Percentiles rank a stretch among this genome's conserved stretches.
These are phyloP conservation scores for Plasmodium inui DNA, from an alignment of 169 alveolate genomes.

Conservation along the genomic window DNA sequence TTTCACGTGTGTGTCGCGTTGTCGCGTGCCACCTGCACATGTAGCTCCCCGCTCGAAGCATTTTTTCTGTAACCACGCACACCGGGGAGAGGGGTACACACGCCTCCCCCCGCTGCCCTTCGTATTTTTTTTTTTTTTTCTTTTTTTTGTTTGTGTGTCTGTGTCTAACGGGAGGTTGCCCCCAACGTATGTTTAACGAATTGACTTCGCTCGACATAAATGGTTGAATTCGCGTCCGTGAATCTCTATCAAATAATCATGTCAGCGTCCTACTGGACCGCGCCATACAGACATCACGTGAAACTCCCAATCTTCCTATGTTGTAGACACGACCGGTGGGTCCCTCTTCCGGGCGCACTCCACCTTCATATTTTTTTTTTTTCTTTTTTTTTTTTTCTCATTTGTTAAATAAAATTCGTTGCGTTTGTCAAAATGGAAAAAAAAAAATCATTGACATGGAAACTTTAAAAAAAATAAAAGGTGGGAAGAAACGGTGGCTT, in stretches of 20 bases:
- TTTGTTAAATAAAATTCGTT: constrained; percentile 3
- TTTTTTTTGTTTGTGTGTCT: background rate
- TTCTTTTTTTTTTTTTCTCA: background rate
- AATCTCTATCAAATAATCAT: background rate
- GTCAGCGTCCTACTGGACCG: background rate
- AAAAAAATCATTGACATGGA: constrained; percentile 11
- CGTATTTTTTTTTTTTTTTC: no score
- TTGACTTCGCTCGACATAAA: background rate
- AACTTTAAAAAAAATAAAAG: constrained; percentile 18
- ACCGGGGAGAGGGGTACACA: background rate
- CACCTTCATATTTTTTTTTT: background rate
- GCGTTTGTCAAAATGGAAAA: background rate
- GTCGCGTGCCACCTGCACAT: background rate
- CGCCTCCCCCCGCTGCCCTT: background rate
- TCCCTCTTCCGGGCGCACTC: background rate
- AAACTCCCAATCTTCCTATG: background rate
- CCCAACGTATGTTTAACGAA: background rate
- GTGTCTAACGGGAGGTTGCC: no score
- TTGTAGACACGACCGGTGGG: background rate
- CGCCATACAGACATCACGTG: background rate
- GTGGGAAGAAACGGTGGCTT: background rate
- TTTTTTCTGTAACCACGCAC: background rate
- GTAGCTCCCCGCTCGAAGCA: background rate
- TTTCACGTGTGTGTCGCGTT: background rate
- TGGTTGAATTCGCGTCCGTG: background rate